These are phyloP conservation scores for Lactuca saligna DNA, from an alignment of 129 eudicot genomes.

Conservation along the genomic window DNA sequence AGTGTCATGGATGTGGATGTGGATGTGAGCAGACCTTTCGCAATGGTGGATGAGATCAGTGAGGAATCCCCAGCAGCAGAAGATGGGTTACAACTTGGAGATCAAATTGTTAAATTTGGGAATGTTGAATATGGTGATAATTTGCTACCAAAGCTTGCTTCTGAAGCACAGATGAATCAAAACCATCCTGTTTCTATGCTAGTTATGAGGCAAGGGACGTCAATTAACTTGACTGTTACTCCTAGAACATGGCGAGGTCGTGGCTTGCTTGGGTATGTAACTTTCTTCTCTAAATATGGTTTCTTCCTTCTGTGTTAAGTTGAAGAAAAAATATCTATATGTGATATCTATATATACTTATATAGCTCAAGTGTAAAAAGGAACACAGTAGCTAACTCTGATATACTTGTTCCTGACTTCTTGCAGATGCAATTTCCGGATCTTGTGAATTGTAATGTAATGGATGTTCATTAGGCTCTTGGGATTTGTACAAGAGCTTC, in stretches of 20 bases:
- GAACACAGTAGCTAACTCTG: slow-evolving; percentile 1
- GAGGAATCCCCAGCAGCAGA: slow-evolving; percentile 98
- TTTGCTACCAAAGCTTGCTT: slow-evolving; percentile 67
- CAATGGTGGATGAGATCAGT: slow-evolving; percentile 85
- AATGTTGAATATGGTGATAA: slow-evolving; percentile 82
- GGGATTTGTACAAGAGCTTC: background rate
- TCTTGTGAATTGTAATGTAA: slow-evolving; percentile 26
- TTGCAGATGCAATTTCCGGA: slow-evolving; percentile 77
- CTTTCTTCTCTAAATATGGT: background rate
- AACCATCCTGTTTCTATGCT: slow-evolving; percentile 59
- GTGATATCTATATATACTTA: no score
- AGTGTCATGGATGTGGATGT: slow-evolving; percentile 67
- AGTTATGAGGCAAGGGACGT: slow-evolving; percentile 75
- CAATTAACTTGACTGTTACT: slow-evolving; percentile 57
- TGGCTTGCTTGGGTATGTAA: slow-evolving; percentile 85
- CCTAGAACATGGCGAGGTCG: slow-evolving; percentile 96
- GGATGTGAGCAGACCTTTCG: slow-evolving; percentile 69
- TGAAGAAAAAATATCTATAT: no score
- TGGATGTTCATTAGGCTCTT: background rate
- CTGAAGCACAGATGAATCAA: slow-evolving; percentile 78
- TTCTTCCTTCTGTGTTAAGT: no score
- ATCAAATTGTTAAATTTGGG: slow-evolving; percentile 87
- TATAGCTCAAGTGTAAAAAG: no score
- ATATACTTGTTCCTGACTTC: slow-evolving; percentile 7
- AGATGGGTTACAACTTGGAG: slow-evolving; percentile 97